Evolutionary conservation across 140 eudicot species (phyloP).

Genomic region (Senecio squalidus): DNA sequence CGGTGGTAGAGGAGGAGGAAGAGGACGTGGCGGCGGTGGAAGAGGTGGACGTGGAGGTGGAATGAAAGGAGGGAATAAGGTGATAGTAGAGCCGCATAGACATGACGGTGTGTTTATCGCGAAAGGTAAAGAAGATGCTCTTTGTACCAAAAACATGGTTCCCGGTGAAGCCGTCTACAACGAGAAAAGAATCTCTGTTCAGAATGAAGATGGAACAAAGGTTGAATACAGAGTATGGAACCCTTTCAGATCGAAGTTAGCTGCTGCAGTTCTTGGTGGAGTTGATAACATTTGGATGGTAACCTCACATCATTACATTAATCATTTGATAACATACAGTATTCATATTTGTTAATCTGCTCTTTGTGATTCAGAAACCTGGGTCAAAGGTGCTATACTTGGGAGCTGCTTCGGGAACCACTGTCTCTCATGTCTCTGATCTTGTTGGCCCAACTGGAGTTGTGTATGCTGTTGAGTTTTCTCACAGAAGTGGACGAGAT

Average conservation of each 20-base stretch:
- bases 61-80: constrained; percentile 74
- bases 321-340: too few species aligned
- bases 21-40: constrained; percentile 39
- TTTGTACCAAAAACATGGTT: too few species aligned
- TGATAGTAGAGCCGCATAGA: too few species aligned
- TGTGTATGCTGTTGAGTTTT: too few species aligned
- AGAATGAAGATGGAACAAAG: constrained; percentile 84
- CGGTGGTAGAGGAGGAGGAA: constrained; percentile 25
- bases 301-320: constrained; percentile 3
- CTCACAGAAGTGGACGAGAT: constrained; percentile 89
- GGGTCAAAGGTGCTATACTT: constrained; percentile 80
- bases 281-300: too few species aligned
- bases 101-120: constrained; percentile 75
- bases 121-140: constrained; percentile 66
- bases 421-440: too few species aligned
- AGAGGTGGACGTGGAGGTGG: constrained; percentile 42
- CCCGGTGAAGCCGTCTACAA: too few species aligned
- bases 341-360: not conserved
- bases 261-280: too few species aligned
- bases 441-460: constrained; percentile 84
- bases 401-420: constrained; percentile 96
- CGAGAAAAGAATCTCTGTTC: constrained; percentile 72
- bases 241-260: too few species aligned
- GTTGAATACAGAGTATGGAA: constrained; percentile 92
- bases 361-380: constrained; percentile 48